Percentiles rank a stretch among this genome's conserved stretches.
Evolutionary conservation across 345 rosid species (phyloP).

Genomic region (Eucalyptus caleyi): DNA sequence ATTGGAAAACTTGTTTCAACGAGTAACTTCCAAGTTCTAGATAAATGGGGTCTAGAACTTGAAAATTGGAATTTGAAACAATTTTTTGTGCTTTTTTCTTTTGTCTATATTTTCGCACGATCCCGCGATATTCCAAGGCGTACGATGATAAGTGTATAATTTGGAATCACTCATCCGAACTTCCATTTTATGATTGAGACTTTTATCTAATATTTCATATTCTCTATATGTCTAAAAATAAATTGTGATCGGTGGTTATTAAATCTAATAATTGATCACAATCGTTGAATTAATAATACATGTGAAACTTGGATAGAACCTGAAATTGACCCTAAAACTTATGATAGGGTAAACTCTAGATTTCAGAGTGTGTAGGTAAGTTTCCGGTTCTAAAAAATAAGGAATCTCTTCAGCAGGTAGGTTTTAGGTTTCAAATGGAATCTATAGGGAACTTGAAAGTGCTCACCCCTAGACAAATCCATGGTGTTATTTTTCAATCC

Average conservation of each 20-base stretch:
- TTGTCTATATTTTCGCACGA: rapidly evolving
- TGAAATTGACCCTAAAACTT: too few species aligned
- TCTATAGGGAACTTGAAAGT: too few species aligned
- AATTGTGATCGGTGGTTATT: too few species aligned
- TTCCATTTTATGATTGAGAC: too few species aligned
- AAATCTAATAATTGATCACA: rapidly evolving
- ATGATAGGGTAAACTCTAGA: rapidly evolving
- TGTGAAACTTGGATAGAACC: rapidly evolving
- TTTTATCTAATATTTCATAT: too few species aligned
- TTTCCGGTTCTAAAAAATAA: rapidly evolving
- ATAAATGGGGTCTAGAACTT: too few species aligned
- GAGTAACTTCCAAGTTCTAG: too few species aligned
- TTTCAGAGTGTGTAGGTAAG: too few species aligned
- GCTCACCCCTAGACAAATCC: not conserved
- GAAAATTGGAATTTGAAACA: too few species aligned
- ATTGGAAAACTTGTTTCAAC: rapidly evolving
- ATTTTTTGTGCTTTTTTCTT: too few species aligned
- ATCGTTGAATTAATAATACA: too few species aligned
- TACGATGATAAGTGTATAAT: rapidly evolving
- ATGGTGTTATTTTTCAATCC: not conserved
- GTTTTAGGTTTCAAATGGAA: too few species aligned
- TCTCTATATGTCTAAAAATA: rapidly evolving
- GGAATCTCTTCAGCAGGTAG: rapidly evolving
- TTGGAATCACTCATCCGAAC: rapidly evolving
- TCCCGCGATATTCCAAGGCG: rapidly evolving